phyloP scores from a whole-genome alignment of 164 flowering plant species.

The Echeveria elegans region DNA sequence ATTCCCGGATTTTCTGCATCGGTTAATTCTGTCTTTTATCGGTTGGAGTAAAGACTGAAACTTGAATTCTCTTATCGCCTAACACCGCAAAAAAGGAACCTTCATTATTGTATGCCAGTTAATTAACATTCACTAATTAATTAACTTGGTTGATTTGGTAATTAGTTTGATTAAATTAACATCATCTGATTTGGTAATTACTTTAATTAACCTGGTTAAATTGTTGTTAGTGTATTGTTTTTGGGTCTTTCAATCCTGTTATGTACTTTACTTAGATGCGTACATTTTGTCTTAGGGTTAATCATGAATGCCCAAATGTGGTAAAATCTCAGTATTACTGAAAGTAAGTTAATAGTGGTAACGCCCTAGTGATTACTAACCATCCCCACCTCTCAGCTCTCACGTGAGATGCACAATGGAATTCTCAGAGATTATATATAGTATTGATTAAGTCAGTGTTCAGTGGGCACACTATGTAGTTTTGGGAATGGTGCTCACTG shows the following conservation, averaged over 20 bases:
- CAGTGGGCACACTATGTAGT: neutral
- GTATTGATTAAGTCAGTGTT: neutral
- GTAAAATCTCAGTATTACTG: neutral
- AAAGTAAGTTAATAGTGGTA: no score
- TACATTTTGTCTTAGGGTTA: neutral
- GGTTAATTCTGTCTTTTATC: neutral
- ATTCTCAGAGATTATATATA: neutral
- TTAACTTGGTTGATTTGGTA: neutral
- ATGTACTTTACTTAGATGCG: neutral
- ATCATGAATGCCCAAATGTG: neutral
- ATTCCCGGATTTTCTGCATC: neutral
- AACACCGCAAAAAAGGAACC: neutral
- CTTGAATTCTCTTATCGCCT: neutral
- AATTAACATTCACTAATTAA: neutral
- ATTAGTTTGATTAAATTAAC: no score
- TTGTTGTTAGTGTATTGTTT: neutral
- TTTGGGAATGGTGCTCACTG: neutral
- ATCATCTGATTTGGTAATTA: neutral
- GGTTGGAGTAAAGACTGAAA: neutral
- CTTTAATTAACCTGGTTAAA: neutral
- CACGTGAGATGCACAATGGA: conserved; percentile 5
- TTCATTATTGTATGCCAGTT: neutral
- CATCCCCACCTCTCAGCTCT: no score
- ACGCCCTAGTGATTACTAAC: no score
- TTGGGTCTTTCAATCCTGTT: neutral